Base-by-base conservation (phyloP, 2,329 filamentous ascomycete genomes). In the Cordyceps cicadae region DNA sequence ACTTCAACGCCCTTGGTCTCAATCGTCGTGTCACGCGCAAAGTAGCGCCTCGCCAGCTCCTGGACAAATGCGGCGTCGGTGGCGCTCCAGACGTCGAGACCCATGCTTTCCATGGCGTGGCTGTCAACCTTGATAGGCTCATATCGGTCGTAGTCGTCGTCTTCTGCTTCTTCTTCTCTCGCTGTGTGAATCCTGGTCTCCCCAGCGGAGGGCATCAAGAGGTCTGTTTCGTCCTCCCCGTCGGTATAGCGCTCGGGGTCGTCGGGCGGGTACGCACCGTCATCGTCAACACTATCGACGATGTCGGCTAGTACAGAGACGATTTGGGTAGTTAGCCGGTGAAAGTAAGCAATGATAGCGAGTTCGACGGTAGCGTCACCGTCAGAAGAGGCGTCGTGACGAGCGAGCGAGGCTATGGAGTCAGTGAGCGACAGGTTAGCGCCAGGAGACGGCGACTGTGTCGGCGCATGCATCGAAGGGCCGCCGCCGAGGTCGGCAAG, bases 291-390 rank as follows among this genome's bases (percentile, higher is more conserved):
- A 54, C 70, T 71, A 45, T 80, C 78, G 6, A 89, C 81, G 3
- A 89, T 74, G 63, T 87, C 83, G 0, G 81, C 80, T 58, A 92
- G 71, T 3, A 82, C 81, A 0, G 79, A 79, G 24, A 93, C 74
- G 49, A 90, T 79, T 66, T 83, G 79, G 2, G 83, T 81, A 0
- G 89, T 92, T 56, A 91, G 78, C 1, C 89, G 84, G 72, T 92
- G 89, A 72, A 93, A 93, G 72, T 92, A 94, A 1, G 88, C 87
- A 59, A 92, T 89, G 55, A 91, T 82, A 46, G 87, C 83, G 63
- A 90, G 85, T 69, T 92, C 87, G 12, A 82, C 70, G 52, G 76
- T 72, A 50, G 81, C 80, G 32, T 77, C 74, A 6, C 72, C 67
- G 14, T 71, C 67, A n/a, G 67, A 62, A 8, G 68, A 62, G 7